phyloP scores from a whole-genome alignment of 768 basidiomycete species.

The Russula abietina region DNA sequence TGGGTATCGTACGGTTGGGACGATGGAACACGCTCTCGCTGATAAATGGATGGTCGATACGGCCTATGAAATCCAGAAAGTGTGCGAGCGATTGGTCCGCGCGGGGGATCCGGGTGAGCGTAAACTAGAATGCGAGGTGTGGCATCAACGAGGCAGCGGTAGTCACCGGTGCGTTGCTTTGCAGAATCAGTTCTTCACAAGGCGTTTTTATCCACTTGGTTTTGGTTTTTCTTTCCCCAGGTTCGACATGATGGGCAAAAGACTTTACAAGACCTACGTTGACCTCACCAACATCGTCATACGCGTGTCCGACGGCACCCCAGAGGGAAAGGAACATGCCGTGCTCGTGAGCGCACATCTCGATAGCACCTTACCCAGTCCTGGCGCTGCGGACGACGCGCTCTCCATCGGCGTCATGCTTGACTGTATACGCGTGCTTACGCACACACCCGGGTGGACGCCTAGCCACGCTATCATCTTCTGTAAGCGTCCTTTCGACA shows the following conservation, averaged over 20 bases:
- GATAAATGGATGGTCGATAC: slow-evolving; percentile 76
- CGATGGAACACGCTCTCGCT: slow-evolving; percentile 77
- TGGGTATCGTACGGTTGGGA: slow-evolving; percentile 89
- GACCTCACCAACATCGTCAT: slow-evolving; percentile 86
- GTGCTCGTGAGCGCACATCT: slow-evolving; percentile 86
- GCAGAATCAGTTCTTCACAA: neutral
- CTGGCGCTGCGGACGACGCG: slow-evolving; percentile 86
- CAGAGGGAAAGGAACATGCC: slow-evolving; percentile 68
- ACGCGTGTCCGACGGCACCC: slow-evolving; percentile 74
- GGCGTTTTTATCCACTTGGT: neutral
- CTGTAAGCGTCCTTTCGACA: slow-evolving; percentile 42
- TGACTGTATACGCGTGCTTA: slow-evolving; percentile 75
- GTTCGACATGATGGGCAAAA: slow-evolving; percentile 87
- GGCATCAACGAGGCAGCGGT: slow-evolving; percentile 84
- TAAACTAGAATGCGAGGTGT: slow-evolving; percentile 85
- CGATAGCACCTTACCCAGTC: slow-evolving; percentile 84
- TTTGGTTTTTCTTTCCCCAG: slow-evolving; percentile 39
- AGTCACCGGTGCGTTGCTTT: slow-evolving; percentile 65
- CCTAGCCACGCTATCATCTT: slow-evolving; percentile 79
- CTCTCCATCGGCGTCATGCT: slow-evolving; percentile 88
- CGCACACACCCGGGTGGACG: slow-evolving; percentile 60
- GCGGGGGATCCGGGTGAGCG: slow-evolving; percentile 33
- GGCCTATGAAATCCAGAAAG: slow-evolving; percentile 51
- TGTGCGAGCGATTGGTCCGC: slow-evolving; percentile 51
- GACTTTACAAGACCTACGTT: slow-evolving; percentile 81